Evolutionary conservation across 2,329 filamentous ascomycete genomes (phyloP).

Genomic region (Westerdykella aurantiaca): DNA sequence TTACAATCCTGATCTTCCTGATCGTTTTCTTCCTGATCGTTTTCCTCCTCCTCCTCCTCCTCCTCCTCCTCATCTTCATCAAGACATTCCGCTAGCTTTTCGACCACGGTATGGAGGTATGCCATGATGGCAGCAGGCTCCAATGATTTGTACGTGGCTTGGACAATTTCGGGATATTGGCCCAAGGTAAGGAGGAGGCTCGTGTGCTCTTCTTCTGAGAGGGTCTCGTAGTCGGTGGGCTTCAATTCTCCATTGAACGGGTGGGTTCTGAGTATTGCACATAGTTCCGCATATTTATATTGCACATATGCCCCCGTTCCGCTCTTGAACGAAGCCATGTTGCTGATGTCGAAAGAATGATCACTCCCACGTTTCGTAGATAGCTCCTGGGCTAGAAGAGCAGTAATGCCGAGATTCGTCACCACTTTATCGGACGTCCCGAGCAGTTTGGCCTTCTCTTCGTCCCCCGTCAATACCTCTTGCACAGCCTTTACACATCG

Average conservation of each 20-base stretch:
- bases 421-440: slow-evolving; percentile 9
- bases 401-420: slow-evolving; percentile 15
- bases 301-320: slow-evolving; percentile 27
- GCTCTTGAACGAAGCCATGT: slow-evolving; percentile 24
- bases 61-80: slow-evolving; percentile 10
- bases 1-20: background rate
- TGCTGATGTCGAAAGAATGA: slow-evolving; percentile 21
- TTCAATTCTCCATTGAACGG: slow-evolving; percentile 9
- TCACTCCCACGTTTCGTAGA: slow-evolving; percentile 16
- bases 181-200: slow-evolving; percentile 24
- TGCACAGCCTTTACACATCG: slow-evolving; percentile 18
- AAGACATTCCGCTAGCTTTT: slow-evolving; percentile 22
- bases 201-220: slow-evolving; percentile 20
- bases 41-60: slow-evolving; percentile 3
- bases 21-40: slow-evolving; percentile 11
- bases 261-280: slow-evolving; percentile 11
- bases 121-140: slow-evolving; percentile 24
- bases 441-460: slow-evolving; percentile 15
- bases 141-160: slow-evolving; percentile 19
- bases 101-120: slow-evolving; percentile 23
- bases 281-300: slow-evolving; percentile 25
- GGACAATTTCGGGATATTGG: slow-evolving; percentile 28
- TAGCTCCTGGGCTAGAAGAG: slow-evolving; percentile 26
- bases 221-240: slow-evolving; percentile 16
- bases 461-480: slow-evolving; percentile 11